These are phyloP conservation scores for Trichosporon ovoides DNA, from an alignment of 1,284 basidiomycete species.

Conservation along the genomic window DNA sequence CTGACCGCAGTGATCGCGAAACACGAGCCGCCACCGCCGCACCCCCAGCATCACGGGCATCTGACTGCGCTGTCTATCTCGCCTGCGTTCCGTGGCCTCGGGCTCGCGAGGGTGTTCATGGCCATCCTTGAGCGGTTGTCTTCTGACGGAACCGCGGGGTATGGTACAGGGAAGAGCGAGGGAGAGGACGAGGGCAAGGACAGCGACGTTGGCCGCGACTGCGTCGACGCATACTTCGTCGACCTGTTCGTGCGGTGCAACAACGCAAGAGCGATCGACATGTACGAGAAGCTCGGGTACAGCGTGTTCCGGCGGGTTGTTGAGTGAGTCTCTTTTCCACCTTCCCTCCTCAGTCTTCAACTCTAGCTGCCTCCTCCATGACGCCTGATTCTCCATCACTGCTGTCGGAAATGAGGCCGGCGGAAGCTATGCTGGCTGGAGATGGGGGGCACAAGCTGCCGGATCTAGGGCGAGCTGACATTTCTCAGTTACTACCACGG, in stretches of 20 bases:
- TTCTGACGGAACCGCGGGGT: conserved; percentile 23
- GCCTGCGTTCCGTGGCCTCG: conserved; percentile 40
- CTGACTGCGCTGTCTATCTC: conserved; percentile 48
- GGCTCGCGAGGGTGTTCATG: conserved; percentile 47
- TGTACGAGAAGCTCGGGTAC: conserved; percentile 50
- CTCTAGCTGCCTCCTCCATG: too few species aligned
- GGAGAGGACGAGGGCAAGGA: background rate
- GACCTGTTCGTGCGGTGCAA: conserved; percentile 50
- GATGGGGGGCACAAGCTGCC: too few species aligned
- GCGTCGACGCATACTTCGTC: conserved; percentile 47
- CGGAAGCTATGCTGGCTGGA: background rate
- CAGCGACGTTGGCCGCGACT: conserved; percentile 21
- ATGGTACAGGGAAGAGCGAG: background rate
- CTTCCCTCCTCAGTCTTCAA: too few species aligned
- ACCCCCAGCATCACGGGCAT: conserved; percentile 47
- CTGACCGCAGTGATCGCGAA: conserved; percentile 44
- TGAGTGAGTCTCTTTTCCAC: conserved; percentile 36
- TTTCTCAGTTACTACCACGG: conserved; percentile 46
- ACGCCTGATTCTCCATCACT: too few species aligned
- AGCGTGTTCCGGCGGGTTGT: conserved; percentile 48
- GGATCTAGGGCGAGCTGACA: background rate
- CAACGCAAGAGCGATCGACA: conserved; percentile 45
- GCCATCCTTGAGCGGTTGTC: conserved; percentile 40
- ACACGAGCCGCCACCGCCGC: conserved; percentile 46
- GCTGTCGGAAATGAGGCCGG: too few species aligned